Conservation (phyloP, 306 rosid species). For the Carpinus viminea region DNA sequence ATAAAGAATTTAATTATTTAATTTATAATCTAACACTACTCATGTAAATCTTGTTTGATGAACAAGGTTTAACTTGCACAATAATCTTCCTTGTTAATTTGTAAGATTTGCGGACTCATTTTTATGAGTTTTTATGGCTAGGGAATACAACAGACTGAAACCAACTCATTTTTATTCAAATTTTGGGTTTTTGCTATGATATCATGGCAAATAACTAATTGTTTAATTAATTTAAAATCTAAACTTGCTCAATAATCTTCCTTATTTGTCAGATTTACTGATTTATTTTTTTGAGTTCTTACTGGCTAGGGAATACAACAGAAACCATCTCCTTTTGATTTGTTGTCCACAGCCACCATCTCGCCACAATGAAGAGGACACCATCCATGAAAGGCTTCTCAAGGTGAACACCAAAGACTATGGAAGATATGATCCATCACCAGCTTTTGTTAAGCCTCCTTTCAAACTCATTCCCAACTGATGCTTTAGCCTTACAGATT, state of each 20-base stretch:
- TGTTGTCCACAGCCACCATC: constrained; percentile 11
- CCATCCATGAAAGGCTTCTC: constrained; percentile 79
- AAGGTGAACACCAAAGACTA: constrained; percentile 75
- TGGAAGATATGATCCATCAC: constrained; percentile 88
- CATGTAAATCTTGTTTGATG: no score
- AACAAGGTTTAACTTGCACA: no score
- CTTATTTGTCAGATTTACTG: neutral
- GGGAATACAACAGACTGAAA: no score
- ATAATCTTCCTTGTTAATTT: no score
- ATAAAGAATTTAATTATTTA: no score
- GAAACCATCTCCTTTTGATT: constrained; percentile 6
- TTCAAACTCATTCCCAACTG: constrained; percentile 90
- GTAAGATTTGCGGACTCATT: no score
- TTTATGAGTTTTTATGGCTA: no score
- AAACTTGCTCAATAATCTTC: neutral
- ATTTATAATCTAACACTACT: no score
- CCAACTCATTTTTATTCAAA: no score
- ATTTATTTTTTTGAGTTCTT: neutral
- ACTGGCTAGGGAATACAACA: constrained; percentile 13
- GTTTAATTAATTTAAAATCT: no score
- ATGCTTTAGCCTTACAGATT: neutral
- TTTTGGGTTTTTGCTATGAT: no score
- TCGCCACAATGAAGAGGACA: constrained; percentile 38
- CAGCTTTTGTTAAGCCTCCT: constrained; percentile 88
- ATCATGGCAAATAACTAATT: neutral